These are phyloP conservation scores for Udeniomyces megalosporus DNA, from an alignment of 768 basidiomycete species.

Conservation along the genomic window DNA sequence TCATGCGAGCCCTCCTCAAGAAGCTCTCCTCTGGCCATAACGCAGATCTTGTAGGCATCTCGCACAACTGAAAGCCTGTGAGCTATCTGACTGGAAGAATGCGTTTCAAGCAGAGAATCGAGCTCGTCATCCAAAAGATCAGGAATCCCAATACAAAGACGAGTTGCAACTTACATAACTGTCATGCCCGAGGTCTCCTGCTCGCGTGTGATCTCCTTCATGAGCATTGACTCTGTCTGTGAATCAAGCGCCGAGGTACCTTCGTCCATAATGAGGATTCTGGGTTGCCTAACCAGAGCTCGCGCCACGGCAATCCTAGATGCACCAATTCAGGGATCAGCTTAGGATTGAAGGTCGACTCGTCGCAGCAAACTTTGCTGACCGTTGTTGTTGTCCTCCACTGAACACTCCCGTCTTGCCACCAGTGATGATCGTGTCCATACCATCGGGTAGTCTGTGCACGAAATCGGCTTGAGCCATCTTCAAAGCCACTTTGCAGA, in stretches of 20 bases:
- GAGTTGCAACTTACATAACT: constrained; percentile 3
- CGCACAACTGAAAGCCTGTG: constrained; percentile 12
- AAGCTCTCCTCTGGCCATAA: constrained; percentile 21
- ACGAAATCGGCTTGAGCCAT: constrained; percentile 29
- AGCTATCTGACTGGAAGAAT: constrained; percentile 11
- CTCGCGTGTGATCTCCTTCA: constrained; percentile 10
- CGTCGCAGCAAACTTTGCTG: not conserved
- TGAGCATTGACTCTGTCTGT: constrained; percentile 7
- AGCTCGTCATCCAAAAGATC: no score
- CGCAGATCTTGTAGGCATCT: constrained; percentile 19
- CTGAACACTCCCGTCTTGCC: constrained; percentile 25
- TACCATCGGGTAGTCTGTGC: constrained; percentile 22
- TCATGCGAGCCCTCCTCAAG: constrained; percentile 24
- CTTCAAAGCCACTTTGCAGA: constrained; percentile 19
- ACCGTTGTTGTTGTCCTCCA: constrained; percentile 24
- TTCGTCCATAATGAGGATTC: constrained; percentile 16
- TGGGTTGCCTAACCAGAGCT: constrained; percentile 15
- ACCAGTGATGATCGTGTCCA: constrained; percentile 22
- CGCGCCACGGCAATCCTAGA: constrained; percentile 16
- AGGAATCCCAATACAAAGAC: no score
- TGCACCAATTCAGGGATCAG: no score
- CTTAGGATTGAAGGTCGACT: no score
- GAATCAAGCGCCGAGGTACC: constrained; percentile 17
- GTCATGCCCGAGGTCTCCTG: constrained; percentile 16
- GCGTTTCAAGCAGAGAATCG: no score